Conservation (phyloP, 2,329 filamentous ascomycete species). For the Pyrenophora teres region DNA sequence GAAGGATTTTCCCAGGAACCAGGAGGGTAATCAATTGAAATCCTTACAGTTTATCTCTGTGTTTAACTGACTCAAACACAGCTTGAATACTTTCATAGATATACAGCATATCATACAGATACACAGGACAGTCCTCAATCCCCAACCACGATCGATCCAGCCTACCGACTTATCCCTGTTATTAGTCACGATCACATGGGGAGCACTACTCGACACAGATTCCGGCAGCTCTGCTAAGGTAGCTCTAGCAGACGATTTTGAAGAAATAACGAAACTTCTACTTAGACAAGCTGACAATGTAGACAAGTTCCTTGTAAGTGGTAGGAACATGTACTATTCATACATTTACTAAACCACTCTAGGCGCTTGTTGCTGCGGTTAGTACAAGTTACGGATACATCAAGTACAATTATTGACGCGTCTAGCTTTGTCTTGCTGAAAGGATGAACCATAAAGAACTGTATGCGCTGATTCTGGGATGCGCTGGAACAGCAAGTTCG, state of each 20-base stretch:
- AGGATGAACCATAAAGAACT: neutral
- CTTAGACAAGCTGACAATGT: neutral
- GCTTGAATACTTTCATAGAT: neutral
- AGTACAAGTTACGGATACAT: neutral
- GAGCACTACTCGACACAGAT: neutral
- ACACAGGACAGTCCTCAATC: neutral
- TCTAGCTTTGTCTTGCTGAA: slow-evolving; percentile 1
- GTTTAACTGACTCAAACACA: neutral
- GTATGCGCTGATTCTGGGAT: neutral
- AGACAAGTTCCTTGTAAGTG: neutral
- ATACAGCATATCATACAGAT: neutral
- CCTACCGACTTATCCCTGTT: neutral
- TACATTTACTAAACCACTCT: neutral
- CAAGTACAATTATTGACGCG: neutral
- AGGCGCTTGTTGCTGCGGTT: neutral
- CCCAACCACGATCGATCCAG: neutral
- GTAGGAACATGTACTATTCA: no score
- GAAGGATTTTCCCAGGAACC: neutral
- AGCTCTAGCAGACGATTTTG: neutral
- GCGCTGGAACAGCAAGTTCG: neutral
- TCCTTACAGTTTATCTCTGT: neutral
- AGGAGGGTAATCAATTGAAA: neutral
- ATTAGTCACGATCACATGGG: neutral
- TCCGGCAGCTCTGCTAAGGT: neutral
- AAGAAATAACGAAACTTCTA: neutral